Conservation (phyloP, 306 rosid genomes). For the Vigna hirtella region DNA sequence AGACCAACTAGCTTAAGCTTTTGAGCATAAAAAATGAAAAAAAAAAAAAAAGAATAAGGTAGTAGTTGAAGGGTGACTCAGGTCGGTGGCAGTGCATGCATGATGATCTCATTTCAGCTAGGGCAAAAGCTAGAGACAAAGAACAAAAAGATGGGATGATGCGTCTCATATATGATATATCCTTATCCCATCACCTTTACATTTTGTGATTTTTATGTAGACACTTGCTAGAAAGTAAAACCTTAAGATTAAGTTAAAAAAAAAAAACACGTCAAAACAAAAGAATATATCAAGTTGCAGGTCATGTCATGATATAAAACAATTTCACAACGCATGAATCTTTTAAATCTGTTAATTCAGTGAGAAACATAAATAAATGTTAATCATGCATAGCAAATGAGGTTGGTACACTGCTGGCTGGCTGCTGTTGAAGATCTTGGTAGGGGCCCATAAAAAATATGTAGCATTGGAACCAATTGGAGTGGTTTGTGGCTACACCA, state of each 20-base stretch:
- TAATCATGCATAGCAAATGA: neutral
- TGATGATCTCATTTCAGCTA: slow-evolving; percentile 25
- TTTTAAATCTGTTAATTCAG: neutral
- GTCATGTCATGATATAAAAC: neutral
- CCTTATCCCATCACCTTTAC: slow-evolving; percentile 1
- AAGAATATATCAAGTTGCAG: neutral
- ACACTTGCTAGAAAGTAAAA: neutral
- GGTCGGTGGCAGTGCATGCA: slow-evolving; percentile 47
- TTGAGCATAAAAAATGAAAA: too few species aligned
- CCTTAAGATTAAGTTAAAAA: neutral
- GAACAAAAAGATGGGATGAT: neutral
- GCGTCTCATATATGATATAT: neutral
- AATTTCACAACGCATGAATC: neutral
- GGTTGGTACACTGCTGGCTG: neutral
- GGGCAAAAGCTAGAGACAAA: slow-evolving; percentile 32
- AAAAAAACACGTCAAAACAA: neutral
- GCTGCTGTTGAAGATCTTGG: slow-evolving; percentile 33
- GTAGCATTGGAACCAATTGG: slow-evolving; percentile 45
- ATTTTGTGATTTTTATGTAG: neutral
- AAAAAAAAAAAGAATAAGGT: too few species aligned
- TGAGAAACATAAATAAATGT: neutral
- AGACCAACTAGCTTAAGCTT: too few species aligned
- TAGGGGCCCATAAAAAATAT: slow-evolving; percentile 50
- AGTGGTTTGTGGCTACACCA: slow-evolving; percentile 38
- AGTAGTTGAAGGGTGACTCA: slow-evolving; percentile 36